These are phyloP conservation scores for Pythium coloratum DNA, from an alignment of 352 stramenopile species.

Conservation along the genomic window DNA sequence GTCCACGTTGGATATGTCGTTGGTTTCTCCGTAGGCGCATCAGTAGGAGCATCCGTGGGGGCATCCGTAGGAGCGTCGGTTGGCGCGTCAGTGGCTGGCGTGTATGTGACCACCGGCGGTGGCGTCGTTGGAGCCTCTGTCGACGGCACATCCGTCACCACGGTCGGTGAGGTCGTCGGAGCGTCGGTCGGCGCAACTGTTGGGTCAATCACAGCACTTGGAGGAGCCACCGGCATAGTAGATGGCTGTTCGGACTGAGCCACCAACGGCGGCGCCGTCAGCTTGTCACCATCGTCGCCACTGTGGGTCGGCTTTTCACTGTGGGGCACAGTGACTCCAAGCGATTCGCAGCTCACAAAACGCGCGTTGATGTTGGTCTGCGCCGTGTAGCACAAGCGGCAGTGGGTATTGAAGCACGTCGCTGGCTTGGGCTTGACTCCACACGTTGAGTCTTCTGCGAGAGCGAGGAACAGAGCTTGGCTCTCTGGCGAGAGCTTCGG, in stretches of 20 bases:
- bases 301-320: too few relatives aligned
- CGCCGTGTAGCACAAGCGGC: constrained; percentile 11
- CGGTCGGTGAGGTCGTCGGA: background rate
- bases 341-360: constrained; percentile 8
- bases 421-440: background rate
- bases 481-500: constrained; percentile 12
- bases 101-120: background rate
- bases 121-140: background rate
- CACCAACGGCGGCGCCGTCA: background rate
- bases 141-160: background rate
- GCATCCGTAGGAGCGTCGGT: background rate
- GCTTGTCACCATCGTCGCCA: too few relatives aligned
- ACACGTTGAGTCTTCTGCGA: constrained; percentile 12
- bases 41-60: background rate
- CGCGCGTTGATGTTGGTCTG: constrained; percentile 14
- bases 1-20: background rate
- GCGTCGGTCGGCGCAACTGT: background rate
- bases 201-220: background rate
- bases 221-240: background rate
- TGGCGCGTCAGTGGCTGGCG: too few relatives aligned
- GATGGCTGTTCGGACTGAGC: background rate
- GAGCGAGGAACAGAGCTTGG: constrained; percentile 8
- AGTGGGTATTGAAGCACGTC: constrained; percentile 18
- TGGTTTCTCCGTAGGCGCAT: background rate
- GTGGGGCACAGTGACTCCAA: background rate